These are phyloP conservation scores for Tetragonia tetragonoides DNA, from an alignment of 148 eudicot species.

Conservation along the genomic window DNA sequence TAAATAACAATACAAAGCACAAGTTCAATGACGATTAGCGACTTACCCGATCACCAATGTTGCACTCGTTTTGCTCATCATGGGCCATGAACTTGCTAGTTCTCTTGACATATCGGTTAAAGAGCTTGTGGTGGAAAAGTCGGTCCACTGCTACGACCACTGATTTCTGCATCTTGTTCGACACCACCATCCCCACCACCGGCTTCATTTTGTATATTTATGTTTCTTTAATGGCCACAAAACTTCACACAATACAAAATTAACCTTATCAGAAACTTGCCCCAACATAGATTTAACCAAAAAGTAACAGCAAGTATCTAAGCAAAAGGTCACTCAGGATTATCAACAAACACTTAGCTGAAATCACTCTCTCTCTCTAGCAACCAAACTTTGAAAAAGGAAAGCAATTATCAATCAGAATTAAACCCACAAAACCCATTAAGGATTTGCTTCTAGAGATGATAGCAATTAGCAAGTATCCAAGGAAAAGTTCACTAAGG, in stretches of 20 bases:
- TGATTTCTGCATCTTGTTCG: conserved; percentile 58
- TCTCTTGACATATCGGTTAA: conserved; percentile 39
- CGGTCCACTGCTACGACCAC: conserved; percentile 52
- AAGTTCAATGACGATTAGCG: neutral
- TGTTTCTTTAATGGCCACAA: neutral
- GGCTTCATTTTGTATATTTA: conserved; percentile 36
- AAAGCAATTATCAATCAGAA: neutral
- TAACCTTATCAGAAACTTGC: neutral
- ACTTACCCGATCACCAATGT: conserved; percentile 48
- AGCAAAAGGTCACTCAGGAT: neutral
- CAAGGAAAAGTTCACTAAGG: neutral
- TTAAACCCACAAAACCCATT: neutral
- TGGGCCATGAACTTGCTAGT: conserved; percentile 59
- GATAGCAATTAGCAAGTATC: neutral
- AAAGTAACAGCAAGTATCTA: neutral
- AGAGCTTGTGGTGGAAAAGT: conserved; percentile 39
- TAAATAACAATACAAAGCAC: neutral
- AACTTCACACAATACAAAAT: neutral
- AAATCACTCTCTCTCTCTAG: neutral
- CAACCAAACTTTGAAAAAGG: neutral
- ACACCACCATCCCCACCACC: conserved; percentile 48
- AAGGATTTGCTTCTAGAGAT: neutral
- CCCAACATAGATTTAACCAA: neutral
- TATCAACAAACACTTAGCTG: neutral
- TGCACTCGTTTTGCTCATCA: conserved; percentile 48